Evolutionary conservation across 2,329 filamentous ascomycete genomes (phyloP).

Genomic region (Xylariaceae sp.): DNA sequence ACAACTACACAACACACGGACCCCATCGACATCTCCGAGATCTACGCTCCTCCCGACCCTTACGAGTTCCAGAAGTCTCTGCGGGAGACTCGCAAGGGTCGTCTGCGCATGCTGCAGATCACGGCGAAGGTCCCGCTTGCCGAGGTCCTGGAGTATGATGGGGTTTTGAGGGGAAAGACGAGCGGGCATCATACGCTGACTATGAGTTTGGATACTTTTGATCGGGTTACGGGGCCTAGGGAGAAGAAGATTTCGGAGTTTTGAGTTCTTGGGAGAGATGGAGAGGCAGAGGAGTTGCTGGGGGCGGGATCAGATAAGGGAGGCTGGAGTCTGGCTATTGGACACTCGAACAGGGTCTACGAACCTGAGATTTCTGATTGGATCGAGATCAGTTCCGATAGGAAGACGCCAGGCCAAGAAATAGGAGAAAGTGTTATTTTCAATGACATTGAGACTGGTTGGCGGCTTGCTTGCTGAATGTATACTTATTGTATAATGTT

Average conservation of each 20-base stretch:
- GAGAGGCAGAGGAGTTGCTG: neutral
- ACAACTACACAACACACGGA: slow-evolving; percentile 59
- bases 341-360: too few species aligned
- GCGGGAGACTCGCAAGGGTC: slow-evolving; percentile 45
- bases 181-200: slow-evolving; percentile 67
- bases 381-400: too few species aligned
- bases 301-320: too few species aligned
- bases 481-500: too few species aligned
- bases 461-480: too few species aligned
- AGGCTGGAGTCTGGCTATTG: too few species aligned
- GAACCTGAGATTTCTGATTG: too few species aligned
- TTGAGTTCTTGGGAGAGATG: neutral
- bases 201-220: slow-evolving; percentile 56
- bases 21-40: slow-evolving; percentile 63
- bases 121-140: slow-evolving; percentile 86
- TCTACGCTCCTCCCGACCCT: slow-evolving; percentile 87
- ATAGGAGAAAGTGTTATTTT: too few species aligned
- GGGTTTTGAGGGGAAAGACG: slow-evolving; percentile 83
- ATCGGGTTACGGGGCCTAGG: slow-evolving; percentile 50
- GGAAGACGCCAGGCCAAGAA: too few species aligned
- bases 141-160: slow-evolving; percentile 94
- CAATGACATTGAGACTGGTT: too few species aligned
- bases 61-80: slow-evolving; percentile 61
- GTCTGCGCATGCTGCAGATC: slow-evolving; percentile 57
- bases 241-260: slow-evolving; percentile 39